Evolutionary conservation across 768 basidiomycete genomes (phyloP).

Genomic region (Boletus reticulatus): DNA sequence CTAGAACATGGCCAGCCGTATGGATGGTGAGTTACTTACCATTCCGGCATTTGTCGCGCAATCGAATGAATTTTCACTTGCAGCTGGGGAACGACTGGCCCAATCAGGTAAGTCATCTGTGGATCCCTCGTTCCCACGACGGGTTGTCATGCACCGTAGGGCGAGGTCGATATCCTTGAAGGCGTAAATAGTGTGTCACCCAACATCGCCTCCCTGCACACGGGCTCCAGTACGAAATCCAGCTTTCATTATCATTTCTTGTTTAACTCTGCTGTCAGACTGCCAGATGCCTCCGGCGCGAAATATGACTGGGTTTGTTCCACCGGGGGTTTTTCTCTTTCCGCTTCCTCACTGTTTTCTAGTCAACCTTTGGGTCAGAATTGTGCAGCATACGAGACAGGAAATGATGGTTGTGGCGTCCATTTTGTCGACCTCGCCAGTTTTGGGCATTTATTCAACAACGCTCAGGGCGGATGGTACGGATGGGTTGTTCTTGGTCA

Average conservation of each 20-base stretch:
- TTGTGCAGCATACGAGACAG: conserved; percentile 22
- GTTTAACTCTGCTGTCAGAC: conserved; percentile 9
- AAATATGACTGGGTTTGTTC: conserved; percentile 20
- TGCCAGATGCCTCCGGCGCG: conserved; percentile 19
- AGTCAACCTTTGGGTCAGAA: conserved; percentile 12
- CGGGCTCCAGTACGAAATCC: conserved; percentile 20
- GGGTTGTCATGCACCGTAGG: conserved; percentile 8
- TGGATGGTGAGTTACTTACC: conserved; percentile 15
- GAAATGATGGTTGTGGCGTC: conserved; percentile 23
- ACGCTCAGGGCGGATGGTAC: conserved; percentile 38
- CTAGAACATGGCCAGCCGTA: conserved; percentile 28
- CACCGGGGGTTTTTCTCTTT: not conserved
- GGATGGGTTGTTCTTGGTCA: not conserved
- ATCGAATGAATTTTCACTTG: not conserved
- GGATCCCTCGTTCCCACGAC: not conserved
- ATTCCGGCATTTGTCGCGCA: not conserved
- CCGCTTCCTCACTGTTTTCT: not conserved
- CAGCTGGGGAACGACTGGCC: conserved; percentile 23
- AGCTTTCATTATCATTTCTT: not conserved
- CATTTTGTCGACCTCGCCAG: conserved; percentile 11
- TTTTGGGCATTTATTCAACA: conserved; percentile 29
- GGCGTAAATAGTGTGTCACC: conserved; percentile 40
- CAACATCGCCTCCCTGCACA: conserved; percentile 35
- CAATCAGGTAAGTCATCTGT: not conserved
- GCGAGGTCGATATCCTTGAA: conserved; percentile 51